Evolutionary conservation across 2,329 filamentous ascomycete species (phyloP).

Genomic region (Botrytis deweyae): DNA sequence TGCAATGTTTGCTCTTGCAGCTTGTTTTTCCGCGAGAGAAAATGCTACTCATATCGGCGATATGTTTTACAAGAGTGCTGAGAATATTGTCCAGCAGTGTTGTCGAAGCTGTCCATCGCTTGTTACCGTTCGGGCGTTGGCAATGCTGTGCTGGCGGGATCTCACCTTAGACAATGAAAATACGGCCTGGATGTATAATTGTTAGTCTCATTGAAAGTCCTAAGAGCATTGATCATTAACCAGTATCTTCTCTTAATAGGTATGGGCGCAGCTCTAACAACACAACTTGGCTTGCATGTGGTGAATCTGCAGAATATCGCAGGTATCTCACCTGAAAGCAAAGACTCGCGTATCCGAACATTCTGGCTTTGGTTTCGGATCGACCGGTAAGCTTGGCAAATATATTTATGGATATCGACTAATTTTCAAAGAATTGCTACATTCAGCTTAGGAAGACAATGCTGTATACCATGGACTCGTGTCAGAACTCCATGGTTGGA

Average conservation of each 20-base stretch:
- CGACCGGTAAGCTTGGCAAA: neutral
- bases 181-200: conserved; percentile 3
- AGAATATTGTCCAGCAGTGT: neutral
- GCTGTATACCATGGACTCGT: conserved; percentile 3
- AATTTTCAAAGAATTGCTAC: neutral
- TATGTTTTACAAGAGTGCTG: neutral
- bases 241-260: neutral
- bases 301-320: neutral
- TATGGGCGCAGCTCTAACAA: neutral
- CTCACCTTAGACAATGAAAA: conserved; percentile 2
- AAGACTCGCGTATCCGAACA: conserved; percentile 4
- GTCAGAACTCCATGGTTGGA: conserved; percentile 4
- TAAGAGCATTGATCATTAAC: neutral
- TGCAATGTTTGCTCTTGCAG: conserved; percentile 6
- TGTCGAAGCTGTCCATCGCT: neutral
- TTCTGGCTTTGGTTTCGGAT: conserved; percentile 7
- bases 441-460: neutral
- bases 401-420: neutral
- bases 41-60: conserved; percentile 3
- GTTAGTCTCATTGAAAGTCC: neutral
- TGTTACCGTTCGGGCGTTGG: neutral
- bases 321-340: neutral
- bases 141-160: conserved; percentile 4
- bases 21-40: neutral
- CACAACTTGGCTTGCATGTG: conserved; percentile 8